Evolutionary conservation across 2,329 filamentous ascomycete species (phyloP).

Genomic region (Aspergillus felis): DNA sequence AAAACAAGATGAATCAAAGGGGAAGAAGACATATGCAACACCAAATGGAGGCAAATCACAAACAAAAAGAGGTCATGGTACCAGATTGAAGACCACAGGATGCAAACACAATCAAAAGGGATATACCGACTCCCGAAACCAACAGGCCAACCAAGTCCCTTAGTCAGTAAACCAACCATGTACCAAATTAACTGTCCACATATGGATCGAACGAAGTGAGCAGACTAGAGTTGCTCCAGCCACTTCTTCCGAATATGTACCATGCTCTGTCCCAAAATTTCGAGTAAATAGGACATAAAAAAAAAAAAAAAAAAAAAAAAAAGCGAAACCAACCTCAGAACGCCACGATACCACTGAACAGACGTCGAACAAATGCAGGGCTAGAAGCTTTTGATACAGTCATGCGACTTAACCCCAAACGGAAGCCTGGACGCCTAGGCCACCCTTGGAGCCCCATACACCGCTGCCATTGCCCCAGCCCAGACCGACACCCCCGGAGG

Average conservation of each 20-base stretch:
- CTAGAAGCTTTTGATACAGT: not conserved
- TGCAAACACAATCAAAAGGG: slow-evolving; percentile 15
- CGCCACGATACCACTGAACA: slow-evolving; percentile 24
- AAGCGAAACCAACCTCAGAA: slow-evolving; percentile 21
- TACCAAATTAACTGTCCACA: slow-evolving; percentile 26
- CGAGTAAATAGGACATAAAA: slow-evolving; percentile 6
- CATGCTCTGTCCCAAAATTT: slow-evolving; percentile 26
- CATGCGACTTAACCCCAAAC: slow-evolving; percentile 72
- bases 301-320: slow-evolving; percentile 2
- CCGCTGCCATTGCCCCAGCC: slow-evolving; percentile 77
- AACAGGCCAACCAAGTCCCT: slow-evolving; percentile 25
- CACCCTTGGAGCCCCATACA: slow-evolving; percentile 80
- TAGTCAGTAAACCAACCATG: slow-evolving; percentile 28
- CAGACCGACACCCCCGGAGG: slow-evolving; percentile 46
- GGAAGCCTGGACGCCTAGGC: slow-evolving; percentile 81
- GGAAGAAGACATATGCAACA: slow-evolving; percentile 4
- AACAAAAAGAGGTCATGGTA: slow-evolving; percentile 6
- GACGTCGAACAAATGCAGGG: slow-evolving; percentile 10
- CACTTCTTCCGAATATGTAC: slow-evolving; percentile 30
- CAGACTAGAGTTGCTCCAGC: slow-evolving; percentile 19
- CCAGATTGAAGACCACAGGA: slow-evolving; percentile 14
- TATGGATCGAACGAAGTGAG: slow-evolving; percentile 17
- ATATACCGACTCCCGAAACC: slow-evolving; percentile 29
- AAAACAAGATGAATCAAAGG: not conserved
- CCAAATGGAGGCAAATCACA: slow-evolving; percentile 2